Conservation (phyloP, 2,329 filamentous ascomycete species). For the Mycocentrospora acerina region DNA sequence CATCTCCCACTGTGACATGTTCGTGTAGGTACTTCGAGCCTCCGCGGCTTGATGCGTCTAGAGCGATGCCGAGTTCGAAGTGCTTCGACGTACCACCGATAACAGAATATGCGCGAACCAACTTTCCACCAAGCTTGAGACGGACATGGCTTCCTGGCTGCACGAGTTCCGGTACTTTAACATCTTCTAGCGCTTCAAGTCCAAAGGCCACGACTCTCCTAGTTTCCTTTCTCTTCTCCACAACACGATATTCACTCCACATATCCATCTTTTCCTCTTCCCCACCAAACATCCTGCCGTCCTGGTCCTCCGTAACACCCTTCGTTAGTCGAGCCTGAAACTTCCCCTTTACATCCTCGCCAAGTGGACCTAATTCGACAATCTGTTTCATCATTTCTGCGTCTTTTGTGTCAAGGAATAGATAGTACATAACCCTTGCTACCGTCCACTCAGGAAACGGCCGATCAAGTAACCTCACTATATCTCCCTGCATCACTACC, state of each 20-base stretch:
- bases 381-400: slow-evolving; percentile 48
- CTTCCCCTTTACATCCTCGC: slow-evolving; percentile 52
- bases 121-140: slow-evolving; percentile 57
- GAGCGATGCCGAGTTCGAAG: slow-evolving; percentile 61
- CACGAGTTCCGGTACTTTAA: slow-evolving; percentile 35
- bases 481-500: slow-evolving; percentile 57
- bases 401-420: slow-evolving; percentile 58
- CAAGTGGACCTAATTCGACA: slow-evolving; percentile 49
- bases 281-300: slow-evolving; percentile 28
- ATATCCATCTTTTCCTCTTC: slow-evolving; percentile 31
- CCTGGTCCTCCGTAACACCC: slow-evolving; percentile 35
- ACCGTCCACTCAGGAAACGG: slow-evolving; percentile 63
- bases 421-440: slow-evolving; percentile 62
- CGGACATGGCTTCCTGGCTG: slow-evolving; percentile 57
- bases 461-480: slow-evolving; percentile 58
- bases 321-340: slow-evolving; percentile 58
- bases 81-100: slow-evolving; percentile 52
- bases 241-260: slow-evolving; percentile 47
- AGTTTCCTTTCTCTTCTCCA: slow-evolving; percentile 56
- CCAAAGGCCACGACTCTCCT: slow-evolving; percentile 54
- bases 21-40: slow-evolving; percentile 63
- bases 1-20: slow-evolving; percentile 49
- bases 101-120: slow-evolving; percentile 63
- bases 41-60: slow-evolving; percentile 58
- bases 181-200: slow-evolving; percentile 49